Evolutionary conservation across 2,329 filamentous ascomycete genomes (phyloP), one percentile per base, ranked within the genome.

Genomic region (Teratosphaeriaceae sp.): DNA sequence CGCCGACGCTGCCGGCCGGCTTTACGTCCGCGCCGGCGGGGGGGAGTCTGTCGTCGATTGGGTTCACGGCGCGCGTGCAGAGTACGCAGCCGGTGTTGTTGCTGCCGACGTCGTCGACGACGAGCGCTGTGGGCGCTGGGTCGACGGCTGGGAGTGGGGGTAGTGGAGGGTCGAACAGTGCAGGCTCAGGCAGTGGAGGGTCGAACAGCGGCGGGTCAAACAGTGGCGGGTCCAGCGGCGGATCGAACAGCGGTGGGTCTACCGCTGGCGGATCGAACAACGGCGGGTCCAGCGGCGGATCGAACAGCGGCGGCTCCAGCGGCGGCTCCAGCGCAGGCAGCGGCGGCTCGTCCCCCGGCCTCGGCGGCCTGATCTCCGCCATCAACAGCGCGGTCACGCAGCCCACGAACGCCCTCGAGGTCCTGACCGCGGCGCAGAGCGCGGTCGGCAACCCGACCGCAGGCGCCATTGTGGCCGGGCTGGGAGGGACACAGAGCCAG

Each of bases 1-100:
- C 49, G 8, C 45, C 57, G 7, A 58, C 55, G 3, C 42, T 59
- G 16, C 54, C 56, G 2, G 31, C 50, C 12, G 51, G 46, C 9
- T 34, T 54, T 3, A 50, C 49, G 1, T 44, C 40, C 11, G 22
- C 26, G 21, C 15, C 27, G 4, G 37, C 37, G 5, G 23, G 16
- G 7, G 16, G 24, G 2, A 30, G 23, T 29, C 37, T 39, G 37
- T 39, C 24, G 13, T 22, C 15, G 3, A 24, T 39, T n/a, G 37
- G 37, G 2, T 19, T 39, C n/a, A 39, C 37, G 5, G 18, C n/a
- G 4, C 20, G 24, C 15, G 24, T 39, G 23, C 23, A 27, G 23
- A 9, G 12, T 27, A 6, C 37, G 4, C 37, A 39, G 37, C 37
- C 37, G 3, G 37, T 39, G n/a, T 21, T 39, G 13, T 16, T 39